A percentile compares a stretch with the other conserved stretches of the same genome.
These are phyloP conservation scores for Cladophialophora immunda DNA, from an alignment of 2,329 filamentous ascomycete species.

Conservation along the genomic window DNA sequence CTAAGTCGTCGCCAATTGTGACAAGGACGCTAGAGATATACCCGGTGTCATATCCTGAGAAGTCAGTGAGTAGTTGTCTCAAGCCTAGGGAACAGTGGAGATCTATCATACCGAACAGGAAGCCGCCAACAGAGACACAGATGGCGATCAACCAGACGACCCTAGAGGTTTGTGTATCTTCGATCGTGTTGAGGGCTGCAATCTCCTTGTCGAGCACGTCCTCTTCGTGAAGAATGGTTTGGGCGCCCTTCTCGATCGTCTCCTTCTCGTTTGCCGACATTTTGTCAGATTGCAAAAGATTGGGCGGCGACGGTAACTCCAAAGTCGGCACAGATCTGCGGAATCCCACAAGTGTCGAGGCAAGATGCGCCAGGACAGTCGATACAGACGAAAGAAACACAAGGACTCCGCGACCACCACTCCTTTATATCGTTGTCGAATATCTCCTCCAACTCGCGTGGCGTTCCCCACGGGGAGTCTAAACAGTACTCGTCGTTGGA, in stretches of 20 bases:
- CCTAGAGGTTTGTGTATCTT: constrained; percentile 50
- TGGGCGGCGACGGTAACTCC: neutral
- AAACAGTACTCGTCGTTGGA: neutral
- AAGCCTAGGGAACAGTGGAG: neutral
- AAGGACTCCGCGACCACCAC: neutral
- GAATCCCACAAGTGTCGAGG: neutral
- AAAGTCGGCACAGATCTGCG: neutral
- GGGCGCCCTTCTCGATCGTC: neutral
- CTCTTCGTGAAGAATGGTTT: constrained; percentile 5
- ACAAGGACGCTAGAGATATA: constrained; percentile 69
- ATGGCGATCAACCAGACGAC: constrained; percentile 66
- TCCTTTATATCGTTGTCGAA: constrained; percentile 2
- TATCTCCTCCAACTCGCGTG: neutral
- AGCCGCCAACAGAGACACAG: constrained; percentile 65
- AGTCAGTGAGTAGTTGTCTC: neutral
- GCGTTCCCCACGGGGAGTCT: constrained; percentile 4
- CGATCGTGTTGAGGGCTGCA: constrained; percentile 43
- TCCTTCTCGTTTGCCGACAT: constrained; percentile 5
- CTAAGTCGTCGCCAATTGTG: constrained; percentile 62
- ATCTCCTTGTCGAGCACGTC: constrained; percentile 6
- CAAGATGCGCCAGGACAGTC: neutral
- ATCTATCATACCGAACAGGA: constrained; percentile 60
- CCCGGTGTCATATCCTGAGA: constrained; percentile 63
- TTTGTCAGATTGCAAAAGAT: neutral
- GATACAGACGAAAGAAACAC: neutral